Base-by-base conservation (phyloP, 1,284 basidiomycete species). In the Moniliella sp. region DNA sequence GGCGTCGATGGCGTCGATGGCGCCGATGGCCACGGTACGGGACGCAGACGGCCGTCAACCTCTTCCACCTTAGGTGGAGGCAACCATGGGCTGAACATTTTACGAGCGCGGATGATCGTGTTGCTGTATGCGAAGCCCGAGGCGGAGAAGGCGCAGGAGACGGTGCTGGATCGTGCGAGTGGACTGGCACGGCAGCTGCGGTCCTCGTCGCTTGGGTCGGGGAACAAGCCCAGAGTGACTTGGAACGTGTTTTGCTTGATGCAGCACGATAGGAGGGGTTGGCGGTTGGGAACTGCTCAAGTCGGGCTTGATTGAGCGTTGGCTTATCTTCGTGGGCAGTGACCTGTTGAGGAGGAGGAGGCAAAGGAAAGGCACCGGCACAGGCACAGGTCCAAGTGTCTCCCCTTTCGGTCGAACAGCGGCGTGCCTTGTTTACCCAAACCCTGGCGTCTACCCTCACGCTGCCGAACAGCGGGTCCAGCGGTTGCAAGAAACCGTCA, bases 251-350 rank as follows among this genome's bases (percentile, higher is more conserved):
- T 23, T 23, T 7, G 8, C n/a, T n/a, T 23, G 8, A 7, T 23
- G 8, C 21, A 23, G 21, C n/a, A 7, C 21, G n/a, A 23, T 23
- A n/a, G 21, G n/a, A 23, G 21, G 21, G 21, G 8, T 94, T 8
- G 93, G 84, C 1, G 91, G 84, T 61, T 97, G 94, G 46, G 91
- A 99, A 64, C 64, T 97, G 25, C 65, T 93, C 34, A 78, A 91
- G 51, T 88, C 82, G 50, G 88, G 86, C 2, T 69, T 93, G 1
- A 76, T 94, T 1, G 83, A 91, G 45, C 75, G 75, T 2, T 61
- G 97, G 21, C 21, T 23, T n/a, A 23, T 23, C 21, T 23, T 23
- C 21, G 7, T 23, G 21, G n/a, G n/a, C n/a, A n/a, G 8, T 7
- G 21, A 23, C 21, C n/a, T n/a, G 8, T 7, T 7, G 8, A n/a